These are phyloP conservation scores for Camelina laxa DNA, from an alignment of 345 rosid species.

Conservation along the genomic window DNA sequence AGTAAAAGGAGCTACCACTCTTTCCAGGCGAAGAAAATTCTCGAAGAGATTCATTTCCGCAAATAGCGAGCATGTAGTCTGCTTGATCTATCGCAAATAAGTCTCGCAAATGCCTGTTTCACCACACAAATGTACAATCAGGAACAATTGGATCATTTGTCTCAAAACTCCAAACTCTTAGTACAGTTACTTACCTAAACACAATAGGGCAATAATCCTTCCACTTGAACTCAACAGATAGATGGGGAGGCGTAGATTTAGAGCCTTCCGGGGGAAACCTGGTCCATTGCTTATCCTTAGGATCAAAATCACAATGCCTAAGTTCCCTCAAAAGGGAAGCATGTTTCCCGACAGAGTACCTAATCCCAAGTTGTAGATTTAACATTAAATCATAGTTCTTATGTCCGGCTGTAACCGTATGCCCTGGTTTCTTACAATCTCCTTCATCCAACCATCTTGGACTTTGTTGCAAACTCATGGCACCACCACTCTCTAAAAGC, in stretches of 20 bases:
- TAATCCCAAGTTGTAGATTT: conserved; percentile 75
- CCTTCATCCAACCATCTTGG: conserved; percentile 58
- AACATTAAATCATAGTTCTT: conserved; percentile 75
- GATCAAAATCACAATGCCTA: conserved; percentile 71
- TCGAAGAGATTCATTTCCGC: conserved; percentile 72
- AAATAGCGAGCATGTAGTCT: conserved; percentile 74
- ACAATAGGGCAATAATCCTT: conserved; percentile 85
- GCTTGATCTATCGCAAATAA: conserved; percentile 66
- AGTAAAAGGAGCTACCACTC: conserved; percentile 75
- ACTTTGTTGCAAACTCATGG: conserved; percentile 55
- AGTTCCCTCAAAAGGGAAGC: conserved; percentile 58
- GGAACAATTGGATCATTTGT: background rate
- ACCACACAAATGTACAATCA: conserved; percentile 20
- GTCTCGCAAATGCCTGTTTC: conserved; percentile 64
- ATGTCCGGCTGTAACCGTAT: conserved; percentile 60
- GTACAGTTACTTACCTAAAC: conserved; percentile 52
- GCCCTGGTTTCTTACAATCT: conserved; percentile 68
- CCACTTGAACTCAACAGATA: conserved; percentile 70
- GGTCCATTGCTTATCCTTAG: conserved; percentile 77
- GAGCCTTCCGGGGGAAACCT: conserved; percentile 84
- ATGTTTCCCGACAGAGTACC: conserved; percentile 80
- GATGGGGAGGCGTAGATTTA: conserved; percentile 74
- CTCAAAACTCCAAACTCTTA: background rate
- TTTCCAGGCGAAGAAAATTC: conserved; percentile 80
- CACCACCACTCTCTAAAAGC: conserved; percentile 41